phyloP scores from a whole-genome alignment of 345 rosid genomes.

The Isatis tinctoria region DNA sequence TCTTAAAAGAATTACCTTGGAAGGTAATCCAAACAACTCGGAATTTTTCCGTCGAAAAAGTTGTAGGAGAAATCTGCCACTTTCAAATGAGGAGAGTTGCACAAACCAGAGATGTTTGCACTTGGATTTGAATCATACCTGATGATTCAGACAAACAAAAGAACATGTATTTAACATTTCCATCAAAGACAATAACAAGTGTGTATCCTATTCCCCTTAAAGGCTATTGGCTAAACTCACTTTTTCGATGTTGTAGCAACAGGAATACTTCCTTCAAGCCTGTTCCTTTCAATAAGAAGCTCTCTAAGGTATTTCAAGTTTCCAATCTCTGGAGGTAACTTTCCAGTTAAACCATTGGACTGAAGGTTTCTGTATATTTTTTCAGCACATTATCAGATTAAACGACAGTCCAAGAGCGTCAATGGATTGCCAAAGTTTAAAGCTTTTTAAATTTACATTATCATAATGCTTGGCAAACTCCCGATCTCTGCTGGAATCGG shows the following conservation, averaged over 20 bases:
- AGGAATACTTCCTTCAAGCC: constrained; percentile 77
- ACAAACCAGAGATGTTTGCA: constrained; percentile 58
- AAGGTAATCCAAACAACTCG: constrained; percentile 71
- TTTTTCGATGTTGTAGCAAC: constrained; percentile 21
- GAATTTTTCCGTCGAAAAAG: constrained; percentile 74
- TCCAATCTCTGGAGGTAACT: constrained; percentile 70
- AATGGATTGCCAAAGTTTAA: background rate
- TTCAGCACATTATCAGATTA: background rate
- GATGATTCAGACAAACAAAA: constrained; percentile 8
- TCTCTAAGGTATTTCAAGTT: constrained; percentile 67
- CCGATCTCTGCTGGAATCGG: constrained; percentile 81
- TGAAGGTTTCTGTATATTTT: constrained; percentile 80
- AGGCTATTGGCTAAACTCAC: constrained; percentile 18
- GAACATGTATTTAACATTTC: background rate
- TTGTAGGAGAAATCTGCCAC: constrained; percentile 83
- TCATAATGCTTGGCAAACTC: constrained; percentile 46
- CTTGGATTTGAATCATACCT: constrained; percentile 47
- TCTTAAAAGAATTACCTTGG: constrained; percentile 47
- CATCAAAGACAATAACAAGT: background rate
- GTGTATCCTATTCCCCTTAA: background rate
- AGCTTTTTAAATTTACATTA: constrained; percentile 41
- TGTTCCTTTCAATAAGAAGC: constrained; percentile 76
- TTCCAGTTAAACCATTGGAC: constrained; percentile 86
- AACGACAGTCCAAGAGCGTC: background rate
- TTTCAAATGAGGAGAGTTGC: constrained; percentile 60